A percentile compares a stretch with the other conserved stretches of the same genome.
Conservation (phyloP, 768 basidiomycete species). For the Collybiopsis confluens region DNA sequence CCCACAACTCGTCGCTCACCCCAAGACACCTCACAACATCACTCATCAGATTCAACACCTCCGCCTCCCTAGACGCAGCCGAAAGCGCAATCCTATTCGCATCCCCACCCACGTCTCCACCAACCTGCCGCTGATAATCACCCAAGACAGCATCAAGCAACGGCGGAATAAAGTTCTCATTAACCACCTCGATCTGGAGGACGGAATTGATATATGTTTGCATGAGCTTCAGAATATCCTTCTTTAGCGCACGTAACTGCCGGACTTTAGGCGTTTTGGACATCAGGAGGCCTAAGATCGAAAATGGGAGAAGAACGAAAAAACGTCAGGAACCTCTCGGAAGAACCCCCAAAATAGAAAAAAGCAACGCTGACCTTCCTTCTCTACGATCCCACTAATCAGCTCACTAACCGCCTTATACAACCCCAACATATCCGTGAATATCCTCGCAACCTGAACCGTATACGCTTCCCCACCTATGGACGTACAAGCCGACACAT, state of each 20-base stretch:
- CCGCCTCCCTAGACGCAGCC: constrained; percentile 68
- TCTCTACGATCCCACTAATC: constrained; percentile 65
- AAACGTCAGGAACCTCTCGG: neutral
- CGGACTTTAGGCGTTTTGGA: constrained; percentile 79
- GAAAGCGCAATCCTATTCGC: too few relatives aligned
- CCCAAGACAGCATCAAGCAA: constrained; percentile 74
- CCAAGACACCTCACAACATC: constrained; percentile 69
- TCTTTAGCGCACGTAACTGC: constrained; percentile 71
- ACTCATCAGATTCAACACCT: constrained; percentile 74
- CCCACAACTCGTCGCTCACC: constrained; percentile 33
- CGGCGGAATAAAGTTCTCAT: constrained; percentile 64
- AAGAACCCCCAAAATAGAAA: constrained; percentile 2
- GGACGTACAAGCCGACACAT: constrained; percentile 65
- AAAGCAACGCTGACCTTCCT: constrained; percentile 36
- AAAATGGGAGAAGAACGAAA: neutral
- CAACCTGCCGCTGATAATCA: constrained; percentile 71
- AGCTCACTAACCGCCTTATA: constrained; percentile 75
- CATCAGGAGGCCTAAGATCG: constrained; percentile 49
- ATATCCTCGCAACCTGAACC: constrained; percentile 70
- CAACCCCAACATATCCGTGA: constrained; percentile 74
- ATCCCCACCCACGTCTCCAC: too few relatives aligned
- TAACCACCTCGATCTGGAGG: constrained; percentile 70
- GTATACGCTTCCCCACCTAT: constrained; percentile 74
- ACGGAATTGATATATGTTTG: constrained; percentile 77
- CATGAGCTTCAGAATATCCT: constrained; percentile 74